Conservation (phyloP, 345 rosid species). For the Acer saccharum region DNA sequence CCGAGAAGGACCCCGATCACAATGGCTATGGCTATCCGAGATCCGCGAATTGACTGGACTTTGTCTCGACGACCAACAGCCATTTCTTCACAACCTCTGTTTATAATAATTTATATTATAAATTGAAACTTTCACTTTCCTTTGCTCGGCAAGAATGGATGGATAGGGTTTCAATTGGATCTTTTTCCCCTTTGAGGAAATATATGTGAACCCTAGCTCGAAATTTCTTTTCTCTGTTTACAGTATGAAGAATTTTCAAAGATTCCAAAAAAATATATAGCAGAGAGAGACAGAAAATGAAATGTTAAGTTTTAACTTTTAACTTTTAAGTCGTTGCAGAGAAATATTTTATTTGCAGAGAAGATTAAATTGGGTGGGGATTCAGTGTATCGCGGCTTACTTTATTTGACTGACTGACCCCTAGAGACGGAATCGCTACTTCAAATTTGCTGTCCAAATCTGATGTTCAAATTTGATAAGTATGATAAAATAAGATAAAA, state of each 20-base stretch:
- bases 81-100: constrained; percentile 37
- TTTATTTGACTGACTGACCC: neutral
- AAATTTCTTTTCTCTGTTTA: neutral
- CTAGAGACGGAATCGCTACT: neutral
- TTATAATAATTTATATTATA: neutral
- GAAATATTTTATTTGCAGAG: neutral
- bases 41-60: constrained; percentile 59
- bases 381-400: constrained; percentile 8
- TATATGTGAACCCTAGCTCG: neutral
- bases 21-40: constrained; percentile 75
- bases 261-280: neutral
- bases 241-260: neutral
- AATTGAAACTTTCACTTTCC: neutral
- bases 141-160: constrained; percentile 2
- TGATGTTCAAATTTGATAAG: too few relatives aligned
- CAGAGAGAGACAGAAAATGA: neutral
- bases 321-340: constrained; percentile 1
- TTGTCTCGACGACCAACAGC: constrained; percentile 78
- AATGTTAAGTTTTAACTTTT: neutral
- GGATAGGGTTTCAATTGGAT: neutral
- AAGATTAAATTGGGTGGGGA: neutral
- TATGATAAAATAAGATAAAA: too few relatives aligned
- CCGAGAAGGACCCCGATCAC: constrained; percentile 68
- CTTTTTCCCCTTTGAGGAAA: neutral
- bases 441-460: too few relatives aligned